These are phyloP conservation scores for Vitis labrusca DNA, from an alignment of 164 flowering plant genomes.

Conservation along the genomic window DNA sequence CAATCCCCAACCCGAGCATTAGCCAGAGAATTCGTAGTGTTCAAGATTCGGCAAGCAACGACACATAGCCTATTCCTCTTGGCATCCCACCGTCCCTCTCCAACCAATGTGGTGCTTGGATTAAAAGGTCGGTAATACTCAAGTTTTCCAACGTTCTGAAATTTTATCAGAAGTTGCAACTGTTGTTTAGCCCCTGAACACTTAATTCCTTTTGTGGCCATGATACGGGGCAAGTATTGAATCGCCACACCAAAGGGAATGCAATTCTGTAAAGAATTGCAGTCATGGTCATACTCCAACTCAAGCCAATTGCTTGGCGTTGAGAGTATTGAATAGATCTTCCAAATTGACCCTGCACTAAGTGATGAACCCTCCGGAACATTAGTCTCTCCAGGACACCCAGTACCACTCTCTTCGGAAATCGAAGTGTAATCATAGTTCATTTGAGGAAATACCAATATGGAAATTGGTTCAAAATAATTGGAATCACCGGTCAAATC, in stretches of 20 bases:
- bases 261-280: slow-evolving; percentile 34
- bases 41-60: slow-evolving; percentile 48
- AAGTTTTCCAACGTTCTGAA: slow-evolving; percentile 17
- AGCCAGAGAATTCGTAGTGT: slow-evolving; percentile 17
- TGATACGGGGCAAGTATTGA: slow-evolving; percentile 31
- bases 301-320: slow-evolving; percentile 1
- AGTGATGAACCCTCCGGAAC: slow-evolving; percentile 10
- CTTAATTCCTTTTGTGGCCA: slow-evolving; percentile 31
- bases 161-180: slow-evolving; percentile 27
- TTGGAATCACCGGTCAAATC: slow-evolving; percentile 3
- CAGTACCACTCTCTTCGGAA: slow-evolving; percentile 15
- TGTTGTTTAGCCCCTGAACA: slow-evolving; percentile 26
- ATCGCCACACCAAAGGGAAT: slow-evolving; percentile 24
- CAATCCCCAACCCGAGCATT: slow-evolving; percentile 56
- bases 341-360: slow-evolving; percentile 3
- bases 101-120: slow-evolving; percentile 42
- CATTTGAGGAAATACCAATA: slow-evolving; percentile 28
- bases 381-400: slow-evolving; percentile 7
- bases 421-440: slow-evolving; percentile 35
- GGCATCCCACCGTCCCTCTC: slow-evolving; percentile 63
- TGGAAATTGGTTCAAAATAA: slow-evolving; percentile 38
- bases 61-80: slow-evolving; percentile 30
- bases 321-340: slow-evolving; percentile 23
- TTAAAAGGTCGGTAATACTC: slow-evolving; percentile 18
- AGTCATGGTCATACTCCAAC: slow-evolving; percentile 36